A percentile compares a stretch with the other conserved stretches of the same genome.
Conservation (phyloP, 495 filamentous ascomycete genomes). For the Lasiosphaeria ovina region DNA sequence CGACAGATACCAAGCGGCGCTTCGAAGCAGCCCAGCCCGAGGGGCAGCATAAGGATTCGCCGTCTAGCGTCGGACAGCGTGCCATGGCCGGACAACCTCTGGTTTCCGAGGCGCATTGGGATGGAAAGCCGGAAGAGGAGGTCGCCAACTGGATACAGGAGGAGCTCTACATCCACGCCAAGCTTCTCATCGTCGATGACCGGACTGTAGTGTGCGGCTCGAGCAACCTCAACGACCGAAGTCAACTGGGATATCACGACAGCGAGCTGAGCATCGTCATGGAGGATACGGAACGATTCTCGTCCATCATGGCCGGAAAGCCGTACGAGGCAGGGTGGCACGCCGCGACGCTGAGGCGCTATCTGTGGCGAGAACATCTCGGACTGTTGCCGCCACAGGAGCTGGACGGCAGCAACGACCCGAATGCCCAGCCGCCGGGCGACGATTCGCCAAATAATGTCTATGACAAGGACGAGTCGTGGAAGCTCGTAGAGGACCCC, state of each 20-base stretch:
- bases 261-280: constrained; percentile 91
- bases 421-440: constrained; percentile 79
- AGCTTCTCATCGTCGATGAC: constrained; percentile 85
- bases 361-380: constrained; percentile 91
- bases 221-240: constrained; percentile 92
- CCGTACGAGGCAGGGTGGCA: constrained; percentile 71
- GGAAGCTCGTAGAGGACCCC: constrained; percentile 80
- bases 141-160: constrained; percentile 88
- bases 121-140: constrained; percentile 65
- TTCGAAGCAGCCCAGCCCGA: constrained; percentile 52
- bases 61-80: constrained; percentile 72
- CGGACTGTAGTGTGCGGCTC: constrained; percentile 78
- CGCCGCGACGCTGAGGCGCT: constrained; percentile 76
- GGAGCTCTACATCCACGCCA: constrained; percentile 90
- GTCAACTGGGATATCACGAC: constrained; percentile 85
- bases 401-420: constrained; percentile 66
- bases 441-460: constrained; percentile 66
- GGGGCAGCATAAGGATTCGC: constrained; percentile 46
- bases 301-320: constrained; percentile 73
- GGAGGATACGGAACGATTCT: constrained; percentile 75
- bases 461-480: constrained; percentile 58
- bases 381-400: constrained; percentile 75
- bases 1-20: constrained; percentile 55
- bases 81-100: constrained; percentile 72
- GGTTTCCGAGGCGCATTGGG: constrained; percentile 69